Conservation (phyloP, 164 flowering plant species). For the Sextonia rubra region DNA sequence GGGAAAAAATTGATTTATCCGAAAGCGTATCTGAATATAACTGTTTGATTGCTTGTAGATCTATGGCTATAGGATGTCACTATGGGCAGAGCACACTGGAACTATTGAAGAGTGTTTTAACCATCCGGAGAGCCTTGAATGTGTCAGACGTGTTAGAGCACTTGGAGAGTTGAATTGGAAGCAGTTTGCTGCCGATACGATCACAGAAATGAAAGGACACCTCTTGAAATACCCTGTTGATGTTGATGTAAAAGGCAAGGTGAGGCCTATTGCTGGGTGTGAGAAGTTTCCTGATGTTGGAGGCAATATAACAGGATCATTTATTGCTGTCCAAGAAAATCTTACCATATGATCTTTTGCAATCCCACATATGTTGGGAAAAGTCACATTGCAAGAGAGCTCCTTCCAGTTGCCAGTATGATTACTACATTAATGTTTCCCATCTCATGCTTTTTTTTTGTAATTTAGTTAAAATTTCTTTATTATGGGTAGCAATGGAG, state of each 20-base stretch:
- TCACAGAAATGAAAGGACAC: slow-evolving; percentile 84
- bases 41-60: slow-evolving; percentile 35
- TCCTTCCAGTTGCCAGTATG: too few relatives aligned
- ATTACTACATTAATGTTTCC: too few relatives aligned
- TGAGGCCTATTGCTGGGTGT: slow-evolving; percentile 62
- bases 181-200: slow-evolving; percentile 63
- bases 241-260: slow-evolving; percentile 77
- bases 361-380: too few relatives aligned
- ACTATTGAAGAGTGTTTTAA: slow-evolving; percentile 56
- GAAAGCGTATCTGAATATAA: background rate
- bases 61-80: slow-evolving; percentile 91
- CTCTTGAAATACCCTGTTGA: slow-evolving; percentile 83
- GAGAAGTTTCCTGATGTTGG: slow-evolving; percentile 87
- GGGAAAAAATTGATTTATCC: too few relatives aligned
- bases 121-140: slow-evolving; percentile 70
- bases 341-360: slow-evolving; percentile 56
- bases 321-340: slow-evolving; percentile 79
- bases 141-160: slow-evolving; percentile 60
- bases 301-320: slow-evolving; percentile 74
- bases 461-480: too few relatives aligned
- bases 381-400: too few relatives aligned
- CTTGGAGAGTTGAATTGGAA: slow-evolving; percentile 75
- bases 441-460: too few relatives aligned
- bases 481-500: too few relatives aligned
- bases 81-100: slow-evolving; percentile 97